Base-by-base conservation (phyloP, 441 rosid species). In the Omphalea diandra region DNA sequence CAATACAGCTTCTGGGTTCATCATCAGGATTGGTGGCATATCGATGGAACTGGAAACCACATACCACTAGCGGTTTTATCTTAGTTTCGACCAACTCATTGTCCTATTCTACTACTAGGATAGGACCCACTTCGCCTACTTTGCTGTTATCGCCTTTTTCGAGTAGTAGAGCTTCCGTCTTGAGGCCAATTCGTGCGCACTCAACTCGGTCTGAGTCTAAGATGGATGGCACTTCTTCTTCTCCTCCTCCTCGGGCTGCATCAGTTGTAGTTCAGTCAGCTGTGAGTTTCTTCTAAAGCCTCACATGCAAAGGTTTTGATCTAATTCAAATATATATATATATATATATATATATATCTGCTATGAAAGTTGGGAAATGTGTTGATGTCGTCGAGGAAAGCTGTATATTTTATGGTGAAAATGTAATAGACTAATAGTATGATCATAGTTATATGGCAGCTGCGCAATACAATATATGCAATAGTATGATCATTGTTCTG, bases 1-100 rank as follows among this genome's bases (percentile, higher is more conserved):
- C 92, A n/a, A 80, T 91, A 11, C 97, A 91, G 71, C 77, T 79
- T 76, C 74, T 90, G 80, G 83, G 93, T 70, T 86, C 78, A 47
- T 58, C 69, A 4, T 29, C 56, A 12, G 89, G 89, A 56, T 79
- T 81, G 50, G 77, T 88, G 62, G 83, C 90, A 35, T 85, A 73
- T 69, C 73, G 86, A 74, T 80, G 87, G 78, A 87, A 82, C 71
- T 80, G 87, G 78, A 87, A 82, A 69, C 81, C 86, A 31, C 77
- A 69, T 49, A 38, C 69, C 46, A 69, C 80, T 65, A 63, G 41
- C 68, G 77, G 82, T 63, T 75, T 73, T 43, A 58, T 70, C 46
- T 67, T 77, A 46, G 18, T 70, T 63, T 76, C 82, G 61, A 65
- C 74, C 72, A 78, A 71, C 41, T 64, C 78, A 36, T 77, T 81